Conservation (phyloP, 805 yeast species). For the Monosporozyma unispora region DNA sequence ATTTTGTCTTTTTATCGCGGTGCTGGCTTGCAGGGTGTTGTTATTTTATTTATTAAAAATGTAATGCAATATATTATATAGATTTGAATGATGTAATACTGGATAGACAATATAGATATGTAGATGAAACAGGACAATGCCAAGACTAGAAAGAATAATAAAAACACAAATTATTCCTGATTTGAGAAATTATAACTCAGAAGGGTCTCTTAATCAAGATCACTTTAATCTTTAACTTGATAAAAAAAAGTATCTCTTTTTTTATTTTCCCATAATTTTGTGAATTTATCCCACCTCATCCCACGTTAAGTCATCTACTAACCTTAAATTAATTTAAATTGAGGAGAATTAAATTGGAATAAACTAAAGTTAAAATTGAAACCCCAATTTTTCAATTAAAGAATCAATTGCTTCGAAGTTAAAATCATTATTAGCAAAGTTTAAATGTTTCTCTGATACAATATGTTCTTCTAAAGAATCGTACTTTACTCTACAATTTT, state of each 20-base stretch:
- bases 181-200: too few species aligned
- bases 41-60: background rate
- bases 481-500: slow-evolving; percentile 80
- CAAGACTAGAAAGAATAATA: background rate
- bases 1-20: too few species aligned
- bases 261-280: background rate
- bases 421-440: slow-evolving; percentile 61
- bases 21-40: background rate
- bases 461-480: slow-evolving; percentile 75
- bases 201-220: background rate
- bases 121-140: background rate
- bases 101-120: background rate
- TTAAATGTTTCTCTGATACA: slow-evolving; percentile 55
- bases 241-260: background rate
- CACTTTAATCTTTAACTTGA: background rate
- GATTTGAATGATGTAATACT: background rate
- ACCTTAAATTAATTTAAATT: background rate
- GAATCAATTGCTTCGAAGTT: slow-evolving; percentile 74
- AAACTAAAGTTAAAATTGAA: slow-evolving; percentile 16
- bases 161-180: too few species aligned
- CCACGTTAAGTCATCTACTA: background rate
- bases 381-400: slow-evolving; percentile 41
- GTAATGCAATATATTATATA: background rate
- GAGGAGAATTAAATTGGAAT: too few species aligned
- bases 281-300: background rate